Conservation (phyloP, 176 grass and related monocot genomes). For the Phoenix dactylifera region DNA sequence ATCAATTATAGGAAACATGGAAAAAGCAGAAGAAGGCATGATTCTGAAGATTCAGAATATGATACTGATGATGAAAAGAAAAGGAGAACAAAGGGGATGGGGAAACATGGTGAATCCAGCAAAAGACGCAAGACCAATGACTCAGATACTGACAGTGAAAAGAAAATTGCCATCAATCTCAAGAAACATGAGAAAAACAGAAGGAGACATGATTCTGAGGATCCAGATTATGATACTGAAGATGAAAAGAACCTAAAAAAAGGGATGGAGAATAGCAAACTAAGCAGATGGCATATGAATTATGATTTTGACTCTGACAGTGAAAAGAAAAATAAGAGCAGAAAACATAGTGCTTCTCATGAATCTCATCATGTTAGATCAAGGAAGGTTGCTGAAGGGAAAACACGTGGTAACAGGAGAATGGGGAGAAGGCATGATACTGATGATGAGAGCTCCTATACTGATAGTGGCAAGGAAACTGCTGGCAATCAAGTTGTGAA, state of each 20-base stretch:
- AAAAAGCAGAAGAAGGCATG: slow-evolving; percentile 9
- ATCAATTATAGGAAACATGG: background rate
- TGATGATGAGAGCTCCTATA: too few species aligned
- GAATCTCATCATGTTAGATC: slow-evolving; percentile 23
- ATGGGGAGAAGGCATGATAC: background rate
- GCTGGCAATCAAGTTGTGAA: background rate
- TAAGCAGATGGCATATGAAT: slow-evolving; percentile 13
- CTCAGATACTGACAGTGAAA: background rate
- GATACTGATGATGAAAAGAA: slow-evolving; percentile 5
- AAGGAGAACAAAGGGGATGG: background rate
- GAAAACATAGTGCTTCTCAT: too few species aligned
- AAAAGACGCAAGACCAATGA: background rate
- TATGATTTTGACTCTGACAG: background rate
- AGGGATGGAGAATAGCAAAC: background rate
- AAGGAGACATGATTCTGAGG: slow-evolving; percentile 11
- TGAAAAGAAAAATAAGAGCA: slow-evolving; percentile 11
- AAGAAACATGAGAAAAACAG: background rate
- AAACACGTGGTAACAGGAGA: slow-evolving; percentile 9
- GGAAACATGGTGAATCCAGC: slow-evolving; percentile 8
- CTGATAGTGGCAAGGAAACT: too few species aligned
- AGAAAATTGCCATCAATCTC: background rate
- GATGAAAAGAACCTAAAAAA: background rate
- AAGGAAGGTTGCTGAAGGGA: slow-evolving; percentile 17
- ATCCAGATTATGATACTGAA: background rate
- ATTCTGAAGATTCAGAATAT: slow-evolving; percentile 3